Base-by-base conservation (phyloP, 805 yeast species). In the Starmera dryadoides region DNA sequence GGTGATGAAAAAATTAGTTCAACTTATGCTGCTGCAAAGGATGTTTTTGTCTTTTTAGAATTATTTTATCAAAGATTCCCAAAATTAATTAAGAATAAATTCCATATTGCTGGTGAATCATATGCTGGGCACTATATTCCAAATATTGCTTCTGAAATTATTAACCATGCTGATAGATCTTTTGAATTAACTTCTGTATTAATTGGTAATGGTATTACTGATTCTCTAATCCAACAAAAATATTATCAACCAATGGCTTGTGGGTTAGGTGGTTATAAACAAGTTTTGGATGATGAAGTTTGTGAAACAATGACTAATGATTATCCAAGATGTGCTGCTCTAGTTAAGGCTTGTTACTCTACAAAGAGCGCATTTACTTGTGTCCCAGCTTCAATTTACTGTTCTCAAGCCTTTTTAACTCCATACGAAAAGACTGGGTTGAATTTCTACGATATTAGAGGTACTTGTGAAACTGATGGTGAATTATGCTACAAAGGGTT, bases 181-280 rank as follows among this genome's bases (percentile, higher is more conserved):
- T 79, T 81, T 54, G 76, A 86, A 52, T 69, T 88, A 48, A 66
- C 83, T 11, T 85, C 96, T 4, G 80, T 89, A 16, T 56, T 91
- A 57, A 89, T 89, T 53, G 98, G 98, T 45, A 89, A 89, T 59
- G 97, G 98, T 38, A 75, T 89, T 49, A 86, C 95, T 28, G 95
- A 87, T 59, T 83, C 95, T 3, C 66, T 82, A 42, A 71, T 75
- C 34, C 96, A 88, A 68, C 80, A 82, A 55, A 73, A 74, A 42
- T 79, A 79, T 60, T 88, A 86, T 57, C 77, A 82, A 60, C 95
- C 94, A 47, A 89, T 91, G 97, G 95, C 95, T 4, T 91, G 98
- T 63, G 93, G 95, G 39, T 59, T 73, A 48, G 95, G 96, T 47
- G 96, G 96, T 6, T 79, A 79, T 53, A 81, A 81, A 16, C 68